A percentile compares a stretch with the other conserved stretches of the same genome.
Conservation (phyloP, 768 basidiomycete genomes). For the Phanerochaete carnosa region DNA sequence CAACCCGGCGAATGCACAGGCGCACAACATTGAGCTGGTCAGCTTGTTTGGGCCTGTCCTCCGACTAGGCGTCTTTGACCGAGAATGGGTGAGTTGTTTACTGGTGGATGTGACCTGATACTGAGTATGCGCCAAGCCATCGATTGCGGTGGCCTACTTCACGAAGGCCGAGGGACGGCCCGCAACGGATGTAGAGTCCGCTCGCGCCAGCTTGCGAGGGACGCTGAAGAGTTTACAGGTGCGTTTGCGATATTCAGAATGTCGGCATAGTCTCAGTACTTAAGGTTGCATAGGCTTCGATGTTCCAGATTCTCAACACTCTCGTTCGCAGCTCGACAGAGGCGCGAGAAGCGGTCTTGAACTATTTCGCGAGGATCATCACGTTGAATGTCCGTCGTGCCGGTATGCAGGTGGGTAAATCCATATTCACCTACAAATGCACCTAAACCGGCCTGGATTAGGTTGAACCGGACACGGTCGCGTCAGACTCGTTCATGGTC, state of each 20-base stretch:
- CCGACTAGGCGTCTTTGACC: constrained; percentile 80
- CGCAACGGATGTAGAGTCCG: constrained; percentile 73
- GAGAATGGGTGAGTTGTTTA: constrained; percentile 71
- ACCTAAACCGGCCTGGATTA: constrained; percentile 24
- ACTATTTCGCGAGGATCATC: constrained; percentile 75
- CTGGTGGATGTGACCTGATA: not conserved
- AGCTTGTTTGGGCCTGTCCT: constrained; percentile 84
- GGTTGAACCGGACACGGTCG: constrained; percentile 84
- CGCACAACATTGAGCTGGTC: constrained; percentile 56
- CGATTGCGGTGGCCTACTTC: constrained; percentile 77
- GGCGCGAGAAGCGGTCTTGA: constrained; percentile 76
- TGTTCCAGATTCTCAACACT: constrained; percentile 87
- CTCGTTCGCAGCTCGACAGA: constrained; percentile 82
- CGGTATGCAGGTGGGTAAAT: constrained; percentile 67
- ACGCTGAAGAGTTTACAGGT: constrained; percentile 86
- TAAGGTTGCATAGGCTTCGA: constrained; percentile 44
- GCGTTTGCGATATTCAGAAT: not conserved
- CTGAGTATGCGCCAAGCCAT: constrained; percentile 49
- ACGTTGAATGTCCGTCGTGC: constrained; percentile 79
- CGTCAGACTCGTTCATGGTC: constrained; percentile 90
- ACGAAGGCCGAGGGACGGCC: constrained; percentile 78
- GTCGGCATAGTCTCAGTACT: not conserved
- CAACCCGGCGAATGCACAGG: constrained; percentile 59
- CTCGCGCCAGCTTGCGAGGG: constrained; percentile 80
- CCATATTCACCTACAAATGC: not conserved